Evolutionary conservation across 2,329 filamentous ascomycete genomes (phyloP), one percentile per base, ranked within the genome.

Genomic region (Venturia effusa): DNA sequence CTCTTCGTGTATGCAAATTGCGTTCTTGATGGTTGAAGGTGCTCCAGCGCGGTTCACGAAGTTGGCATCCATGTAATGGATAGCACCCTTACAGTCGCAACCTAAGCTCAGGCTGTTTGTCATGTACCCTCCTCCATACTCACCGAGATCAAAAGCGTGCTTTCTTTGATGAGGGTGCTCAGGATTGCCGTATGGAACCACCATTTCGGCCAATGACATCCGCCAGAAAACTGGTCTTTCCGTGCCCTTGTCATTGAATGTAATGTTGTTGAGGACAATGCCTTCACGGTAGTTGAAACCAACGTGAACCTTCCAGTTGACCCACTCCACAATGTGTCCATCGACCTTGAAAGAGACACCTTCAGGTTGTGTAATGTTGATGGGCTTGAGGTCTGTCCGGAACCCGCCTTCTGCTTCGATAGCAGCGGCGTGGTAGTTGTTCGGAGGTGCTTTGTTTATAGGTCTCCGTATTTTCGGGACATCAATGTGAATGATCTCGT

Each of bases 281-380:
- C 92, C 92, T 76, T 97, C 92, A 32, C 90, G 84, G 78, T 96
- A 94, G 80, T 96, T 96, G 83, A 96, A 97, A 30, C 92, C 92
- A 65, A 97, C 84, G 74, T 96, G 92, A 68, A 96, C 84, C 70
- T 84, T 93, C 89, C 91, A 97, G 72, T 95, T 96, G 75, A 96
- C 92, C 92, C 92, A 96, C 68, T 86, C 84, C 61, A 96, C 82
- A 57, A 84, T 84, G 13, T 90, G 79, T 1, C 90, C 90, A 2
- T 87, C 82, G 68, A 96, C 79, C 24, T 81, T 85, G 79, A 96
- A 97, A 0, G 90, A 94, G 0, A 96, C 91, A 19, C 92, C 92
- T 69, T 95, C 89, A 0, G 90, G 90, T 71, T 95, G 90, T 0
- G 88, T 91, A 71, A 95, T 92, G 73, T 92, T 86, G 73, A 95